A percentile compares a stretch with the other conserved stretches of the same genome.
These are phyloP conservation scores for Escallonia herrerae DNA, from an alignment of 129 eudicot genomes.

Conservation along the genomic window DNA sequence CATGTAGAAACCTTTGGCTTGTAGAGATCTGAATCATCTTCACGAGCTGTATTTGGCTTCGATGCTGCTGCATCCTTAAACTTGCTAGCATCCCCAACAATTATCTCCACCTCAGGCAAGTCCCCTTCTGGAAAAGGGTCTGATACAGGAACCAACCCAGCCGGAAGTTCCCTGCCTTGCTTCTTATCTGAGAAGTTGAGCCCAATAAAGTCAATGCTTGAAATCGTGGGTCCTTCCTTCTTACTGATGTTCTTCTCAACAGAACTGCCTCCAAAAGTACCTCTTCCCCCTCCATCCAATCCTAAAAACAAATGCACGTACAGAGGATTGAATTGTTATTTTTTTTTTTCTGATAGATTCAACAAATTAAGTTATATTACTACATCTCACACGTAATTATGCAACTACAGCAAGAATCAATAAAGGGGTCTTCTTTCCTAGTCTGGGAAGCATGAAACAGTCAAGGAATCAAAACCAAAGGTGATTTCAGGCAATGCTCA, in stretches of 20 bases:
- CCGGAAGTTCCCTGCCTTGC: slow-evolving; percentile 67
- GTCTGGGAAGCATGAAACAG: no score
- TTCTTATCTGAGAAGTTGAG: slow-evolving; percentile 75
- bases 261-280: slow-evolving; percentile 1
- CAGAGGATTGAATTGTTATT: not conserved
- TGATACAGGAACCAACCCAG: slow-evolving; percentile 57
- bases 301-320: slow-evolving; percentile 25
- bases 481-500: not conserved
- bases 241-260: slow-evolving; percentile 21
- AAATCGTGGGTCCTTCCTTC: slow-evolving; percentile 43
- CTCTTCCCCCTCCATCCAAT: slow-evolving; percentile 20
- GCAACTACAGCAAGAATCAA: no score
- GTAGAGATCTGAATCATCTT: slow-evolving; percentile 60
- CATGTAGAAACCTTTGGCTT: slow-evolving; percentile 92
- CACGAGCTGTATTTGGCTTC: slow-evolving; percentile 19
- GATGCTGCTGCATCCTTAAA: slow-evolving; percentile 35
- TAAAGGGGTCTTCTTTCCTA: no score
- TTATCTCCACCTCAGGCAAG: slow-evolving; percentile 70
- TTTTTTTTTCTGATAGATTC: not conserved
- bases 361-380: not conserved
- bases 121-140: slow-evolving; percentile 60
- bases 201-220: slow-evolving; percentile 76
- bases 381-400: not conserved
- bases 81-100: slow-evolving; percentile 73
- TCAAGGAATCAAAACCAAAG: not conserved